Evolutionary conservation across 1,284 basidiomycete species (phyloP).

Genomic region (Kalmanozyma brasiliensis): DNA sequence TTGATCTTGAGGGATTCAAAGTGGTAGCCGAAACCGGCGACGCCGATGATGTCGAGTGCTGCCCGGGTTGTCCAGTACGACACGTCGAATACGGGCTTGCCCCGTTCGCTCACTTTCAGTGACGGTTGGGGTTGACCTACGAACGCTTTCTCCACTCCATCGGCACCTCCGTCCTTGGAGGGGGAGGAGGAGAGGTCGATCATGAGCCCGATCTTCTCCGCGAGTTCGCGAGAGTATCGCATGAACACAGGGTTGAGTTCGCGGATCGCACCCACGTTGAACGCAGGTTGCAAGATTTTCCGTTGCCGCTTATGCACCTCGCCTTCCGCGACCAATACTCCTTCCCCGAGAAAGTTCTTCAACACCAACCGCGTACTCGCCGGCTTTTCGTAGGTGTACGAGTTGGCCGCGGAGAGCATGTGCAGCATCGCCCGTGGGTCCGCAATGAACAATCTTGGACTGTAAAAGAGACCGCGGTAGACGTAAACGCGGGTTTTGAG

Average conservation of each 20-base stretch:
- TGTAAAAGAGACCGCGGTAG: constrained; percentile 61
- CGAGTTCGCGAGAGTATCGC: constrained; percentile 35
- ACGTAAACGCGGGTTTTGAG: constrained; percentile 44
- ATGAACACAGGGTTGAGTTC: constrained; percentile 57
- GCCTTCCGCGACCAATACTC: constrained; percentile 60
- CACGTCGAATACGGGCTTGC: constrained; percentile 45
- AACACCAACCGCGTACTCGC: constrained; percentile 33
- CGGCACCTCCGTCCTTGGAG: background rate
- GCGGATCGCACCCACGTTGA: constrained; percentile 52
- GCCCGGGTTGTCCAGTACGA: constrained; percentile 44
- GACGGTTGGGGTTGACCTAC: constrained; percentile 16
- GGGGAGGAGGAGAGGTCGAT: constrained; percentile 28
- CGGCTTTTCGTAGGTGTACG: constrained; percentile 63
- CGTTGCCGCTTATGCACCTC: constrained; percentile 60
- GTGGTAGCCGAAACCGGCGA: constrained; percentile 54
- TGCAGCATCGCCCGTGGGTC: constrained; percentile 60
- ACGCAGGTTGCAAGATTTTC: constrained; percentile 62
- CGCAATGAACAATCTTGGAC: constrained; percentile 56
- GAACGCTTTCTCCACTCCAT: constrained; percentile 25
- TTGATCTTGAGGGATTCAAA: constrained; percentile 49
- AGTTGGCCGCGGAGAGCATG: constrained; percentile 54
- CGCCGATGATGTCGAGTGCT: constrained; percentile 61
- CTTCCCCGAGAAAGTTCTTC: constrained; percentile 59
- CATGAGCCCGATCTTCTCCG: constrained; percentile 36
- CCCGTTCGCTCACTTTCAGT: constrained; percentile 16